Base-by-base conservation (phyloP, 2,329 filamentous ascomycete genomes). In the Cryoendolithus antarcticus region DNA sequence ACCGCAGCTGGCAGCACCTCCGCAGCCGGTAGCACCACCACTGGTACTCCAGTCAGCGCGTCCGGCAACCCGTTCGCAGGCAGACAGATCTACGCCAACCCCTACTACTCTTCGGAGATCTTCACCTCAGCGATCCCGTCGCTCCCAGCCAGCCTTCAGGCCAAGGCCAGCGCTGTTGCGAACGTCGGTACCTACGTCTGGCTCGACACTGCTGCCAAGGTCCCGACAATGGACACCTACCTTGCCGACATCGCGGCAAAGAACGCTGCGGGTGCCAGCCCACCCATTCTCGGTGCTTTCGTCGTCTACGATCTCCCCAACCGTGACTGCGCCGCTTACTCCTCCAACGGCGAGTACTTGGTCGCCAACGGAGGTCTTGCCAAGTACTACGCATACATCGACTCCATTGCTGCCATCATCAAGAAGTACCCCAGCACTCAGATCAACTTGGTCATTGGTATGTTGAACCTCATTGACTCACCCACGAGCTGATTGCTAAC, bases 261-360 rank as follows among this genome's bases (percentile, higher is more conserved):
- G 47, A 72, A 73, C 41, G 58, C 55, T 19, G 65, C 62, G 19
- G 68, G 69, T n/a, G 65, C 66, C 6, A 65, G 55, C 37, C 62
- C 64, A 27, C 62, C 63, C 3, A 52, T 67, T 41, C 63, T 67
- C 11, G 67, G 65, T 11, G 64, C 63, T 2, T 70, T 78, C 38
- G 75, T 80, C 39, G 71, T 79, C 39, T 79, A 79, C 56, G 70
- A 79, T 53, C 60, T 79, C 9, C 75, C 75, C 33, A 74, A 77
- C 48, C 71, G 75, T 54, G 75, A 79, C 53, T 79, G 75, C 51
- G 69, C 75, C 9, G 75, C 75, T 36, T 62, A 72, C 48, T 74
- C 75, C 9, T 78, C 74, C 45, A 78, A 78, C 51, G 75, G 75
- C 43, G 75, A 79, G 56, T 69, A 74, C 34, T 60, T 64, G 12